phyloP scores from a whole-genome alignment of 2,329 filamentous ascomycete species.

The Exophiala dermatitidis region DNA sequence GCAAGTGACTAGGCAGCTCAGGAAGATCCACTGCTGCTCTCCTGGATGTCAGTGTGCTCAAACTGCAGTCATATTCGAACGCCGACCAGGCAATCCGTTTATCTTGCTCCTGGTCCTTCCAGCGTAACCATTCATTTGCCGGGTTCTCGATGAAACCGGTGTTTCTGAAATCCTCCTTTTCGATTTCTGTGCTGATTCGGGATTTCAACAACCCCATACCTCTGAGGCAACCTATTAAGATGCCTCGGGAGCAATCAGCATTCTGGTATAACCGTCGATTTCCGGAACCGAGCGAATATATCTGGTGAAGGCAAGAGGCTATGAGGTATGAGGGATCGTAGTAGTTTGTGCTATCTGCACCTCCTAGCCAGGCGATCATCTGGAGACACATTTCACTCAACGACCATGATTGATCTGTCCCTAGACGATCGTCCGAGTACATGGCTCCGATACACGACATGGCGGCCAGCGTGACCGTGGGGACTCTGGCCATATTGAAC shows the following conservation, averaged over 20 bases:
- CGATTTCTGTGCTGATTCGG: slow-evolving; percentile 16
- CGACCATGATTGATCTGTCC: slow-evolving; percentile 15
- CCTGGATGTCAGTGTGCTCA: slow-evolving; percentile 17
- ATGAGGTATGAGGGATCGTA: slow-evolving; percentile 14
- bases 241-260: slow-evolving; percentile 17
- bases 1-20: slow-evolving; percentile 18
- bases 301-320: slow-evolving; percentile 12
- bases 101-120: slow-evolving; percentile 19
- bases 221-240: slow-evolving; percentile 18
- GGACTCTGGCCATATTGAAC: slow-evolving; percentile 14
- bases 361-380: slow-evolving; percentile 20
- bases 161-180: slow-evolving; percentile 11
- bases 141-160: slow-evolving; percentile 4
- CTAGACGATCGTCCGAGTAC: slow-evolving; percentile 18
- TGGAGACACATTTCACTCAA: slow-evolving; percentile 21
- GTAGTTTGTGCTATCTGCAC: slow-evolving; percentile 17
- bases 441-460: slow-evolving; percentile 22
- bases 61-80: slow-evolving; percentile 22
- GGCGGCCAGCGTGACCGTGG: slow-evolving; percentile 18
- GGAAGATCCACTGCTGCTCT: slow-evolving; percentile 18
- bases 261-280: slow-evolving; percentile 19
- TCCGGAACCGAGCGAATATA: slow-evolving; percentile 17
- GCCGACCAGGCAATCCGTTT: slow-evolving; percentile 19
- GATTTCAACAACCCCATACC: slow-evolving; percentile 19
- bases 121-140: slow-evolving; percentile 11